These are phyloP conservation scores for Sclerotinia subarctica DNA, from an alignment of 2,329 filamentous ascomycete genomes.

Conservation along the genomic window DNA sequence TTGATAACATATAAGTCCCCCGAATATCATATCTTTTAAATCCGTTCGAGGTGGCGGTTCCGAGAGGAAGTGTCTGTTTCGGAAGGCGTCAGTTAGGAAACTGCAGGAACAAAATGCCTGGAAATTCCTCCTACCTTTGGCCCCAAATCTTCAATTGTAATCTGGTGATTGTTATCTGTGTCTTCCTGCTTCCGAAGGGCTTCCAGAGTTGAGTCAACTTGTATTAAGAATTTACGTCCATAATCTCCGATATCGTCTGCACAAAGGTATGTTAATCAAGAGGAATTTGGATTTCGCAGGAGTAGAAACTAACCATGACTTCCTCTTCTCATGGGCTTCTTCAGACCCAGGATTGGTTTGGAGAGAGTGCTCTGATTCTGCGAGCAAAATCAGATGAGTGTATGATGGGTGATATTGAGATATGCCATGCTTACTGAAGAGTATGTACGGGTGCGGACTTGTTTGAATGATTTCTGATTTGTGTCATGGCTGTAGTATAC, in stretches of 20 bases:
- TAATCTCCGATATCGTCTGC: constrained; percentile 69
- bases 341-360: constrained; percentile 25
- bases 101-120: not conserved
- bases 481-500: constrained; percentile 37
- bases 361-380: constrained; percentile 31
- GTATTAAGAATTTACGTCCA: constrained; percentile 77
- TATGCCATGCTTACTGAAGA: constrained; percentile 32
- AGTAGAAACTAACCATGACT: constrained; percentile 35
- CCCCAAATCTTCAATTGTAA: constrained; percentile 93
- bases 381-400: constrained; percentile 19
- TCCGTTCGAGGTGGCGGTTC: constrained; percentile 81
- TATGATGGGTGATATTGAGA: not conserved
- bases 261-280: constrained; percentile 20
- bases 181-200: constrained; percentile 82
- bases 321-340: constrained; percentile 34
- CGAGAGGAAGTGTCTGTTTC: constrained; percentile 70
- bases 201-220: constrained; percentile 80
- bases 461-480: constrained; percentile 30
- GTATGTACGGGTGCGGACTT: constrained; percentile 36
- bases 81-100: not conserved
- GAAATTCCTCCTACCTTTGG: constrained; percentile 64
- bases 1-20: constrained; percentile 96
- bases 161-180: constrained; percentile 91
- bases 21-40: constrained; percentile 86
- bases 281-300: not conserved